Evolutionary conservation across 106 monocot species (phyloP).

Genomic region (Xerophyta viscosa): DNA sequence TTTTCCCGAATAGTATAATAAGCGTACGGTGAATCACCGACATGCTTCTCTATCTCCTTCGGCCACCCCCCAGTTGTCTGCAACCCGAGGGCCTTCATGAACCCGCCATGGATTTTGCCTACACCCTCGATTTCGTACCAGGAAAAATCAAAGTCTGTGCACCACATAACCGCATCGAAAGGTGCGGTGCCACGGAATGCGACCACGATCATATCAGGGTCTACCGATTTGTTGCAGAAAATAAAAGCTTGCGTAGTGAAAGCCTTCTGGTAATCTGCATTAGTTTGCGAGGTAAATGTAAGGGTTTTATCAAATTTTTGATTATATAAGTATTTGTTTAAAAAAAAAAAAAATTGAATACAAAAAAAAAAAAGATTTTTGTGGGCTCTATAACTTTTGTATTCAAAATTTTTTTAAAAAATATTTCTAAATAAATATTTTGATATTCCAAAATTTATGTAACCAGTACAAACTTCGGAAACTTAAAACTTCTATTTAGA

Average conservation of each 20-base stretch:
- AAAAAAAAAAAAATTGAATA: no score
- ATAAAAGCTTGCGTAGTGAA: slow-evolving; percentile 59
- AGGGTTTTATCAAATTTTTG: background rate
- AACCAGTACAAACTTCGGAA: no score
- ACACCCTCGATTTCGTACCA: slow-evolving; percentile 59
- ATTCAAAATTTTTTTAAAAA: background rate
- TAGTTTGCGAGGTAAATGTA: background rate
- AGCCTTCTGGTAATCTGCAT: slow-evolving; percentile 35
- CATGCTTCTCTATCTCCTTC: slow-evolving; percentile 1
- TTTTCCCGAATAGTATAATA: slow-evolving; percentile 66
- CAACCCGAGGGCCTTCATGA: slow-evolving; percentile 75
- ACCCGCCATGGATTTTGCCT: slow-evolving; percentile 83
- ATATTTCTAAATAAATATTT: no score
- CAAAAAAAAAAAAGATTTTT: no score
- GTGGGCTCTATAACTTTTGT: no score
- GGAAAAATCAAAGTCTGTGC: slow-evolving; percentile 74
- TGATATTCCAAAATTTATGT: no score
- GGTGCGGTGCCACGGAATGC: slow-evolving; percentile 75
- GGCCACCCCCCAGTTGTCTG: slow-evolving; percentile 41
- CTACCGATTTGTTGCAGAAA: slow-evolving; percentile 36
- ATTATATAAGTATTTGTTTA: no score
- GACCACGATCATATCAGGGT: slow-evolving; percentile 45
- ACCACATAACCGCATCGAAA: slow-evolving; percentile 58
- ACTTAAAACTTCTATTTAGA: no score
- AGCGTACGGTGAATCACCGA: slow-evolving; percentile 8